phyloP scores from a whole-genome alignment of 2,329 filamentous ascomycete species.

The Akanthomyces dipterigenus region DNA sequence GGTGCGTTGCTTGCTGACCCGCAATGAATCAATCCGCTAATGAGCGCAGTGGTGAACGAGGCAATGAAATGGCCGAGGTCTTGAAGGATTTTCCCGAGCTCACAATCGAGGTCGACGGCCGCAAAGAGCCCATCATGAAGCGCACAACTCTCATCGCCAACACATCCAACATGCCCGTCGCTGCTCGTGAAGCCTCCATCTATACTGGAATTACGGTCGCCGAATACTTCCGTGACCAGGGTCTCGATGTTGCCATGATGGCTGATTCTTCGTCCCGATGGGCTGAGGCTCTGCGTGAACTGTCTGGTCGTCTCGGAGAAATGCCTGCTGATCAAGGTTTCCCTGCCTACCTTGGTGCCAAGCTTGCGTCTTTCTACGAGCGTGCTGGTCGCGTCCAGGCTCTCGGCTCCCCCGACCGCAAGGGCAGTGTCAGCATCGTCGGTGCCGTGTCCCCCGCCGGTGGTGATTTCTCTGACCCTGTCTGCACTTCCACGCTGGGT shows the following conservation, averaged over 20 bases:
- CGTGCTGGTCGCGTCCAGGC: constrained; percentile 83
- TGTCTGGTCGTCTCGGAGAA: constrained; percentile 96
- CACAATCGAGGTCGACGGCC: constrained; percentile 86
- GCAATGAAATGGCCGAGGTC: constrained; percentile 99
- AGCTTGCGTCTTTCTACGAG: constrained; percentile 98
- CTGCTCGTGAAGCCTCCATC: constrained; percentile 95
- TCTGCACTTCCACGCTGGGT: constrained; percentile 85
- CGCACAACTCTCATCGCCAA: constrained; percentile 97
- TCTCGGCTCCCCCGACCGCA: constrained; percentile 80
- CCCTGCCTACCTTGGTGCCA: constrained; percentile 92
- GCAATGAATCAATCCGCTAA: constrained; percentile 20
- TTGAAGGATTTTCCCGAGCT: constrained; percentile 99
- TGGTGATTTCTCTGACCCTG: constrained; percentile 98
- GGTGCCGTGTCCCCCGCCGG: constrained; percentile 94
- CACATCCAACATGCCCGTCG: constrained; percentile 99
- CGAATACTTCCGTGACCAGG: constrained; percentile 96
- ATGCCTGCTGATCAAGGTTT: constrained; percentile 99
- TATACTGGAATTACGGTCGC: constrained; percentile 94
- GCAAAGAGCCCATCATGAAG: constrained; percentile 99
- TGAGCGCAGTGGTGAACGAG: constrained; percentile 62
- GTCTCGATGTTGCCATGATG: constrained; percentile 99
- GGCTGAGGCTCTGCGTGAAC: constrained; percentile 97
- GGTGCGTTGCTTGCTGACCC: constrained; percentile 27
- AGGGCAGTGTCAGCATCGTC: constrained; percentile 94
- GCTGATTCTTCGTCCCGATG: constrained; percentile 96